Evolutionary conservation across 768 basidiomycete genomes (phyloP), one percentile per base, ranked within the genome.

Genomic region (Hypholoma sublateritium): DNA sequence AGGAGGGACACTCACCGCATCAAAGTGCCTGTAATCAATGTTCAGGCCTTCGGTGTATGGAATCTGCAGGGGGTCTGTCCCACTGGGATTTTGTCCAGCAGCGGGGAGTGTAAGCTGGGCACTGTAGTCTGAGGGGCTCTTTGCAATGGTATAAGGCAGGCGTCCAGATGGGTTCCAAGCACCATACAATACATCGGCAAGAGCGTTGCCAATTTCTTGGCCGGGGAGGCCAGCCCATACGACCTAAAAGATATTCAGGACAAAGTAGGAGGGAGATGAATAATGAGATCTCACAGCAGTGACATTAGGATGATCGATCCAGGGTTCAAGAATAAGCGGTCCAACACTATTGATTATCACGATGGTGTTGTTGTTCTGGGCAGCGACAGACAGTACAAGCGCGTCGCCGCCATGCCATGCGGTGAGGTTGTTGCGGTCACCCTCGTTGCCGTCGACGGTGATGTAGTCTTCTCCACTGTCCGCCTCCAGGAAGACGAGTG

Each of bases 381-480:
- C 77, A 0, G 86, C 84, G 11, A 93, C 89, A 0, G 88, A 81
- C 7, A 77, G 72, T 36, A 95, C 81, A 11, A 95, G 80, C 4
- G 78, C 72, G 63, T 93, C 88, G 6, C 89, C 91, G 36, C 79
- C 80, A 55, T 82, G 78, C 90, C 90, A 91, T 0, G 88, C 81
- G 0, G 88, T 89, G 35, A 91, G 70, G 70, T 91, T 91, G 11
- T 64, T 64, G 6, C 87, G 74, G 66, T 93, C 91, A 28, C 90
- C 90, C 57, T 79, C 77, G 64, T 91, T 93, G 5, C 87, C 89
- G 61, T 90, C 89, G 12, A 91, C 87, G 16, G 84, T 86, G 62
- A 92, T 87, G 65, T 91, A 91, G 14, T 74, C 83, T 72, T 95
- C 94, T 21, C 94, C 94, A 5, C 91, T 93, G 67, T 95, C 88